Evolutionary conservation across 129 eudicot species (phyloP), one percentile per base, ranked within the genome.

Genomic region (Lonicera japonica): DNA sequence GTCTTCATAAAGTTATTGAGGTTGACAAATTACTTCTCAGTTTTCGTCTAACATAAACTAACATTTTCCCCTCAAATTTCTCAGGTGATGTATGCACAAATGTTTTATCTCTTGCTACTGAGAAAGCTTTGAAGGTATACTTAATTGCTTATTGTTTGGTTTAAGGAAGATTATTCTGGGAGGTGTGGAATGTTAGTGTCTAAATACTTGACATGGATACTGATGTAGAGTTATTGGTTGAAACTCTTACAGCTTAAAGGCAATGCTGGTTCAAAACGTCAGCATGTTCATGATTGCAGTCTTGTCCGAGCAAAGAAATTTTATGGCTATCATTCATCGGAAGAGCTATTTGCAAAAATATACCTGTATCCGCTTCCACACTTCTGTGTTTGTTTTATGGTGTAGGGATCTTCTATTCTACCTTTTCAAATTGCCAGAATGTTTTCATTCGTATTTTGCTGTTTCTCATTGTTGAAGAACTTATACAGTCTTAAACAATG

Each of bases 201-300:
- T 62, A 24, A 52, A 16, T 65, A 43, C 17, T 17, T 8, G 29
- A 58, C 13, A 63, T 60, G 19, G 57, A 41, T 46, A 20, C 38
- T 40, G 60, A 23, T 56, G 16, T 5, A 36, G 8, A 16, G 12
- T 21, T n/a, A 5, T 59, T 66, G 65, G 54, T 39, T 39, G 21
- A 14, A 56, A 69, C 54, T 60, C 17, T 43, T 73, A 50, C 78
- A 94, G 99, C 96, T 94, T 57, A 94, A 77, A 74, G 85, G 95
- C 53, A 88, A 55, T 72, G 83, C 82, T 70, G 95, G 99, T 68
- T 85, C 89, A 56, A 94, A 88, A 79, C 95, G 95, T 46, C 99
- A 94, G 65, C 99, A 94, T 77, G 95, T 94, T 69, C 99, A 94
- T 75, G 82, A 89, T 69, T 88, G 99, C 77, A 79, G 83, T 65